phyloP scores from a whole-genome alignment of 176 grass and related monocot genomes.

The Avena eriantha region DNA sequence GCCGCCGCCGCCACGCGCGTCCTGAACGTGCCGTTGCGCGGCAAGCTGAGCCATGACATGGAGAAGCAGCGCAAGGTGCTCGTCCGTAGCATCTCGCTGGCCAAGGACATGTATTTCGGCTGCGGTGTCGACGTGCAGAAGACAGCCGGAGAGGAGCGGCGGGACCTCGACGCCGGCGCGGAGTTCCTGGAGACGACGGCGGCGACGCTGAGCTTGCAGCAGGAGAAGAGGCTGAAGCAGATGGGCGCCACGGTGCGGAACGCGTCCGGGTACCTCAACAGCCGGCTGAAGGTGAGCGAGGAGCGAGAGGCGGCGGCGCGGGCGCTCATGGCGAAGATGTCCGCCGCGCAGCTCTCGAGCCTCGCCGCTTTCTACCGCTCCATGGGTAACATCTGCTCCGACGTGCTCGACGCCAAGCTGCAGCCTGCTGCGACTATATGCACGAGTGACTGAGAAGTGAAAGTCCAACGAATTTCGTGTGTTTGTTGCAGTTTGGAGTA shows the following conservation, averaged over 20 bases:
- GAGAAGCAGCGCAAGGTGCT: no score
- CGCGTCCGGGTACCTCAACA: conserved; percentile 65
- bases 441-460: not conserved
- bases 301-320: conserved; percentile 64
- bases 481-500: no score
- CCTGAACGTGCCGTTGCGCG: not conserved
- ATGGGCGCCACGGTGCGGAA: conserved; percentile 96
- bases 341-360: conserved; percentile 58
- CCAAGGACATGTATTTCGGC: conserved; percentile 69
- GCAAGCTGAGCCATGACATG: no score
- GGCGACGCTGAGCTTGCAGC: conserved; percentile 68
- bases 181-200: conserved; percentile 56
- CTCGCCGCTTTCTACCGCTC: conserved; percentile 76
- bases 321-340: conserved; percentile 83
- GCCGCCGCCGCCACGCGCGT: not conserved
- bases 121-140: not conserved
- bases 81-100: conserved; percentile 71
- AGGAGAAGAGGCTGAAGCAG: conserved; percentile 94
- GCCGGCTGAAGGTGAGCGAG: conserved; percentile 60
- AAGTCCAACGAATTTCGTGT: no score
- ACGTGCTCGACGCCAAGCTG: conserved; percentile 76
- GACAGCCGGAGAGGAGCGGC: not conserved
- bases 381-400: conserved; percentile 75
- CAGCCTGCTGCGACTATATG: not conserved
- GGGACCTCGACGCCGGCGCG: conserved; percentile 64